Evolutionary conservation across 257 asterid species (phyloP).

Genomic region (Lantana camara): DNA sequence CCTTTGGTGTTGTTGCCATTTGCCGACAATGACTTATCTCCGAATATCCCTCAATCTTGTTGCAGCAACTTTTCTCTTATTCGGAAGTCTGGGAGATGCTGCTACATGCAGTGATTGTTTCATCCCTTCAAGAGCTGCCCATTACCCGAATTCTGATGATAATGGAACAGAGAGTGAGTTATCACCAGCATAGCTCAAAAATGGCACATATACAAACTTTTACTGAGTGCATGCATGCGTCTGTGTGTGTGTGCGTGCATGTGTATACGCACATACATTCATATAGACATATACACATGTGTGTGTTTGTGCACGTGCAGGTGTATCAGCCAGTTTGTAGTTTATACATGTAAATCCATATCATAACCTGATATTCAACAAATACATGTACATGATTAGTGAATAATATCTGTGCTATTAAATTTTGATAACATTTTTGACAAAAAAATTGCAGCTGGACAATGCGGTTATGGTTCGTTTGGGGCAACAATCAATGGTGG

Average conservation of each 20-base stretch:
- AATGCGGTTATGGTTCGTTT: constrained; percentile 69
- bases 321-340: too few relatives aligned
- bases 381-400: constrained; percentile 3
- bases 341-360: background rate
- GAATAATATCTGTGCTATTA: background rate
- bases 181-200: constrained; percentile 6
- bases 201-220: background rate
- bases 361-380: background rate
- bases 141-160: constrained; percentile 72
- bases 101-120: constrained; percentile 63
- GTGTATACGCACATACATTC: too few relatives aligned
- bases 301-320: too few relatives aligned
- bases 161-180: constrained; percentile 74
- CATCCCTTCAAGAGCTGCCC: constrained; percentile 62
- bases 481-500: constrained; percentile 82
- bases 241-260: too few relatives aligned
- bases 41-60: constrained; percentile 29
- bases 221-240: background rate
- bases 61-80: constrained; percentile 36
- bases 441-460: constrained; percentile 58
- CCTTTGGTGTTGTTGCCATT: constrained; percentile 20
- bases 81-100: constrained; percentile 42
- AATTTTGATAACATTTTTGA: constrained; percentile 11
- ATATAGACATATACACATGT: too few relatives aligned
- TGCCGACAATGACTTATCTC: constrained; percentile 33